These are phyloP conservation scores for Lophium mytilinum DNA, from an alignment of 495 filamentous ascomycete genomes.

Conservation along the genomic window DNA sequence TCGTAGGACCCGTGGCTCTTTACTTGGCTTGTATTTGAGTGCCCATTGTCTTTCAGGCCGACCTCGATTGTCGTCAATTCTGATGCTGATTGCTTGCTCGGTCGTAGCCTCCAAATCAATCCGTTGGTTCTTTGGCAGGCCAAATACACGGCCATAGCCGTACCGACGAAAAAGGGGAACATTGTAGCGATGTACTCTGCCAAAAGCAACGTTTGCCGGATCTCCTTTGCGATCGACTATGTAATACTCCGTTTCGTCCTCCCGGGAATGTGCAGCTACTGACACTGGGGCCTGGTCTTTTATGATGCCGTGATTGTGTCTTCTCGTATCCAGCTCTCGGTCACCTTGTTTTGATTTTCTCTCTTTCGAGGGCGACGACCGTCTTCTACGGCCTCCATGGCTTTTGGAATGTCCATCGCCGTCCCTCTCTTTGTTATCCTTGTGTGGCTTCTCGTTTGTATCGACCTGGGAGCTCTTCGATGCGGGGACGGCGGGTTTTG, in stretches of 20 bases:
- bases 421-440: background rate
- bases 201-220: conserved; percentile 51
- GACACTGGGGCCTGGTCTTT: background rate
- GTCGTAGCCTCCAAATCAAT: conserved; percentile 42
- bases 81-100: conserved; percentile 7
- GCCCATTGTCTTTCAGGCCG: conserved; percentile 5
- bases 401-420: background rate
- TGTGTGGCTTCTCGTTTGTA: background rate
- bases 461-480: background rate
- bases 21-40: background rate
- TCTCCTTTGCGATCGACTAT: conserved; percentile 47
- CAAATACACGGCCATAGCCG: conserved; percentile 54
- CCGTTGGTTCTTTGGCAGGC: conserved; percentile 37
- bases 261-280: background rate
- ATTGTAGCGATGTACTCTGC: conserved; percentile 51
- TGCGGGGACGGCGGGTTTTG: conserved; percentile 10
- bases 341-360: background rate
- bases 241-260: conserved; percentile 5
- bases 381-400: background rate
- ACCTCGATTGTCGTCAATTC: background rate
- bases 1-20: background rate
- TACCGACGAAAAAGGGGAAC: conserved; percentile 51
- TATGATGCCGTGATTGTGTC: background rate
- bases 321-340: background rate
- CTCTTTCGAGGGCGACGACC: background rate